Evolutionary conservation across 2,329 filamentous ascomycete genomes (phyloP), one percentile per base, ranked within the genome.

Genomic region (Pseudogymnoascus sp.): DNA sequence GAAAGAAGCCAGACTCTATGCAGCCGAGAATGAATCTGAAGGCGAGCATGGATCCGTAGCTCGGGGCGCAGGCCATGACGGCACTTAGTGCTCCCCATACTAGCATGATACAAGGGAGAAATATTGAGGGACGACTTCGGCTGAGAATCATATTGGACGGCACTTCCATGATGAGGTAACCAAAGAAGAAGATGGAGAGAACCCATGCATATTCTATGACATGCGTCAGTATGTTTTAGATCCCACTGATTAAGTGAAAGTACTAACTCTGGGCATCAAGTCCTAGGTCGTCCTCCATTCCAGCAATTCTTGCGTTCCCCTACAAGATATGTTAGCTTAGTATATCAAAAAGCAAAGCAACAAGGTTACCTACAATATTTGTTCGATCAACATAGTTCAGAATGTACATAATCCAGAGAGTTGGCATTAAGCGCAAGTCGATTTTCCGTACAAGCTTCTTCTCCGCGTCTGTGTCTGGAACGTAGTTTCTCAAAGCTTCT

Each of bases 221-320:
- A 55, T 30, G 58, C 35, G 58, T 60, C 19, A 42, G 35, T 60
- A 30, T 39, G 22, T 23, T 60, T 60, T 42, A 60, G 33, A 30
- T n/a, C 33, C 16, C 16, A 19, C 11, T 22, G 3, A 33, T 55
- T 19, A 22, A 55, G 16, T 55, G 49, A 8, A 19, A 22, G 25
- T n/a, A 35, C 58, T 52, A 19, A 60, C 63, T 58, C 5, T 61
- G 49, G 23, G 60, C 62, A 25, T 66, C 62, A 4, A 69, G 64
- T 7, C 41, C 5, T 0, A 86, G 73, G 62, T 85, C 83, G 12
- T 72, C 64, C 62, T 84, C 82, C 0, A 85, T 75, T 0, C 78
- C 78, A 1, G 81, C 82, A 42, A 83, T 77, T 3, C 81, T 77
- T 0, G 82, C 82, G 68, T 84, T 82, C 0, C 81, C 79, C 1